These are phyloP conservation scores for Hamamelis virginiana DNA, from an alignment of 164 flowering plant genomes.

Conservation along the genomic window DNA sequence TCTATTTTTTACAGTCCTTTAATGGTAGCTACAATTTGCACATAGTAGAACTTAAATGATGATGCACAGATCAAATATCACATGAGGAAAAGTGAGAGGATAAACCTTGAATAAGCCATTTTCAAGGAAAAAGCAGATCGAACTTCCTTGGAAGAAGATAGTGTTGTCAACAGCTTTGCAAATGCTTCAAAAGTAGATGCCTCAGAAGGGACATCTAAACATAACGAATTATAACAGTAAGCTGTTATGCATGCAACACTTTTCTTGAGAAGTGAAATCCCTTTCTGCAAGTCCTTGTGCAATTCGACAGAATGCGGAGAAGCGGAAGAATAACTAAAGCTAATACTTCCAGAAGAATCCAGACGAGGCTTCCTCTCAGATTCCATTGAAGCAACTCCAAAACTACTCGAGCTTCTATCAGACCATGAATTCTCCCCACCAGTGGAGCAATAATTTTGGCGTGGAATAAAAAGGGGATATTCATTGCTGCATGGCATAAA, in stretches of 20 bases:
- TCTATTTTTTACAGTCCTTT: too few relatives aligned
- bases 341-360: conserved; percentile 62
- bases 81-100: neutral
- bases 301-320: conserved; percentile 83
- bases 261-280: conserved; percentile 91
- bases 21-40: too few relatives aligned
- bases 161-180: conserved; percentile 69
- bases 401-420: conserved; percentile 86
- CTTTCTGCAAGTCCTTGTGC: conserved; percentile 93
- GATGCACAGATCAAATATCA: neutral
- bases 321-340: conserved; percentile 77
- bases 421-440: conserved; percentile 88
- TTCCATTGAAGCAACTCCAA: conserved; percentile 88
- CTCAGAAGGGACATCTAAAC: conserved; percentile 75
- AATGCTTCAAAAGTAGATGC: conserved; percentile 95
- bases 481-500: conserved; percentile 70
- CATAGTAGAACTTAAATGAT: neutral
- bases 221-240: conserved; percentile 75
- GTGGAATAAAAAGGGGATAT: conserved; percentile 93
- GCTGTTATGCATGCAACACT: conserved; percentile 95
- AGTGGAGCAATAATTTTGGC: conserved; percentile 73
- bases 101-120: conserved; percentile 77
- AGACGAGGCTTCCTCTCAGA: conserved; percentile 67
- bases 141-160: conserved; percentile 89
- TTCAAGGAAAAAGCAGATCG: conserved; percentile 68